A percentile compares a stretch with the other conserved stretches of the same genome.
Evolutionary conservation across 2,329 filamentous ascomycete species (phyloP).

Genomic region (Parastagonospora nodorum): DNA sequence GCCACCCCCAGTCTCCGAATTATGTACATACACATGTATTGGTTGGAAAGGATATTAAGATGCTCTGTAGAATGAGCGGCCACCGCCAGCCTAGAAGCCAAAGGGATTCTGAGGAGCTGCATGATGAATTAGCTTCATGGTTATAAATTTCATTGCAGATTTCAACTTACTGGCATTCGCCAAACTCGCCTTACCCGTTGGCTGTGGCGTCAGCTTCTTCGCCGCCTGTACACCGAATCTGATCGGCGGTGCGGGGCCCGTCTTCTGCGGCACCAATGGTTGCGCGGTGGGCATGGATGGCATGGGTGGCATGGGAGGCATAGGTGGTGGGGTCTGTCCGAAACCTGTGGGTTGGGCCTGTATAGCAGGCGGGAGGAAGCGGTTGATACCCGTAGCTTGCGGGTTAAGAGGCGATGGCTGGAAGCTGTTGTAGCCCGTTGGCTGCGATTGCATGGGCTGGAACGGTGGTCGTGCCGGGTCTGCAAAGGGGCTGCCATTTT

Average conservation of each 20-base stretch:
- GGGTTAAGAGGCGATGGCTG: constrained; percentile 50
- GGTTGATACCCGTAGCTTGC: constrained; percentile 61
- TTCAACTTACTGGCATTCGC: constrained; percentile 88
- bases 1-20: background rate
- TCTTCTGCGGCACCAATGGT: constrained; percentile 76
- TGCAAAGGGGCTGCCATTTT: constrained; percentile 56
- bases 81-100: constrained; percentile 56
- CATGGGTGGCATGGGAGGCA: constrained; percentile 62
- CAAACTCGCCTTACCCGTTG: constrained; percentile 91
- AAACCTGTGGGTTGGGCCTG: constrained; percentile 62
- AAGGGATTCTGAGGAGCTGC: constrained; percentile 73
- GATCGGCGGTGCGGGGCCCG: constrained; percentile 83
- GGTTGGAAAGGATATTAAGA: background rate
- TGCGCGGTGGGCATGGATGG: constrained; percentile 63
- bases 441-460: constrained; percentile 47
- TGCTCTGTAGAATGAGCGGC: background rate
- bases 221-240: constrained; percentile 79
- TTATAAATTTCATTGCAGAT: background rate
- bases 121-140: constrained; percentile 30
- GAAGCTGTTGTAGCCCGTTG: constrained; percentile 47
- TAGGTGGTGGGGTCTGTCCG: constrained; percentile 59
- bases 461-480: constrained; percentile 57
- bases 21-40: constrained; percentile 17
- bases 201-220: constrained; percentile 81
- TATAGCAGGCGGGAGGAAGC: constrained; percentile 52